Evolutionary conservation across 164 flowering plant genomes (phyloP).

Genomic region (Dillenia suffruticosa): DNA sequence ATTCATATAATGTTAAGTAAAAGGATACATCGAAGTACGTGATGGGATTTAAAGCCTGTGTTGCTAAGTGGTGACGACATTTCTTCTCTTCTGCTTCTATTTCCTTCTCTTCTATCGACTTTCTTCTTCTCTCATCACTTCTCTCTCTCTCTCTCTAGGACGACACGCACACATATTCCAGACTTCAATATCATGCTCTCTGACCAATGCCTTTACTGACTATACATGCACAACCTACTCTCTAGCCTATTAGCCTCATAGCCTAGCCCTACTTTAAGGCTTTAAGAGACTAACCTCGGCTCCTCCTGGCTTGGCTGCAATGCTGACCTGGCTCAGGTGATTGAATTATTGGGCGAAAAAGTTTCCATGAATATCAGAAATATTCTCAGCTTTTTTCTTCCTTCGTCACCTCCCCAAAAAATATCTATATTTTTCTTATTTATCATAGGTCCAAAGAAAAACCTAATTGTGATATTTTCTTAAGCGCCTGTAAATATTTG

Average conservation of each 20-base stretch:
- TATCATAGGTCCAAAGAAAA: too few species aligned
- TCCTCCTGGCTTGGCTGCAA: slow-evolving; percentile 20
- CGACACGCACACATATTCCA: slow-evolving; percentile 27
- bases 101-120: slow-evolving; percentile 7
- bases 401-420: slow-evolving; percentile 22
- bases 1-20: slow-evolving; percentile 20
- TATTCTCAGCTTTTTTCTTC: slow-evolving; percentile 23
- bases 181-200: slow-evolving; percentile 32
- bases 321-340: slow-evolving; percentile 39
- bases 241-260: too few species aligned
- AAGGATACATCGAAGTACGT: slow-evolving; percentile 57
- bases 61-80: slow-evolving; percentile 47
- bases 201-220: slow-evolving; percentile 21
- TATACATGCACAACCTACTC: not conserved
- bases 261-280: not conserved
- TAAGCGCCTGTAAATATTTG: too few species aligned
- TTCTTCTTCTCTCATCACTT: slow-evolving; percentile 8
- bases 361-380: slow-evolving; percentile 34
- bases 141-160: not conserved
- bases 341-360: slow-evolving; percentile 55
- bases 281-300: slow-evolving; percentile 13
- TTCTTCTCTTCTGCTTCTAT: slow-evolving; percentile 26
- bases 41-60: slow-evolving; percentile 69
- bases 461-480: too few species aligned
- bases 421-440: slow-evolving; percentile 6